Conservation (phyloP, 768 basidiomycete genomes). For the Panaeolus cyanescens region DNA sequence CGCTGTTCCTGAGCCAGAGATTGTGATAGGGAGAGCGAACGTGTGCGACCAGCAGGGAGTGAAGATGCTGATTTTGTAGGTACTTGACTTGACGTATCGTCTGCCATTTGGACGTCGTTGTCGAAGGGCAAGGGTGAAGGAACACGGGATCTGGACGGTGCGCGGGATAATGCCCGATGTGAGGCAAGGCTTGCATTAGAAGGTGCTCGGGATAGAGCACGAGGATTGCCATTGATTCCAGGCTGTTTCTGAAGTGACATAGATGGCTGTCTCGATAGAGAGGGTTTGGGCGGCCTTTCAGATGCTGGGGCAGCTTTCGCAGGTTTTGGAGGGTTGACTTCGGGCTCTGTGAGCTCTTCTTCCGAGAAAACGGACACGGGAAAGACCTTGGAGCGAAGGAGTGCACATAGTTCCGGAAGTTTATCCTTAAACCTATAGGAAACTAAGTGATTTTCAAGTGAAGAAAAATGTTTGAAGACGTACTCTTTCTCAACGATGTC, state of each 20-base stretch:
- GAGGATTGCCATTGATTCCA: conserved; percentile 3
- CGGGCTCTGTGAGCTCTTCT: conserved; percentile 24
- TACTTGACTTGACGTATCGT: conserved; percentile 17
- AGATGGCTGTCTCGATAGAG: background rate
- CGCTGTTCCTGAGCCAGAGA: conserved; percentile 66
- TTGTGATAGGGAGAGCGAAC: conserved; percentile 67
- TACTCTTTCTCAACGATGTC: conserved; percentile 68
- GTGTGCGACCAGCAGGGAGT: conserved; percentile 33
- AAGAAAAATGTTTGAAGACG: conserved; percentile 19
- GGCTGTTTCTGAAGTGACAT: conserved; percentile 8
- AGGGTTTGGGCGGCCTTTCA: conserved; percentile 6
- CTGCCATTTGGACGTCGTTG: background rate
- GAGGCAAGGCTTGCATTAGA: conserved; percentile 9
- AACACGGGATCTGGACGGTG: conserved; percentile 29
- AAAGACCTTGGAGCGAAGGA: conserved; percentile 70
- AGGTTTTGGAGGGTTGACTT: background rate
- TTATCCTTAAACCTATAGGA: conserved; percentile 51
- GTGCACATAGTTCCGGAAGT: conserved; percentile 54
- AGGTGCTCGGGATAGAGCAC: conserved; percentile 10
- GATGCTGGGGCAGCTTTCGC: background rate
- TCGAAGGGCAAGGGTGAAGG: conserved; percentile 26
- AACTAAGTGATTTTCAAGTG: background rate
- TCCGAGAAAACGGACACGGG: conserved; percentile 63
- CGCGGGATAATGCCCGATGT: conserved; percentile 8
- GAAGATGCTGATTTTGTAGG: conserved; percentile 9